These are phyloP conservation scores for Heliamphora pulchella DNA, from an alignment of 179 eudicot species.

Conservation along the genomic window DNA sequence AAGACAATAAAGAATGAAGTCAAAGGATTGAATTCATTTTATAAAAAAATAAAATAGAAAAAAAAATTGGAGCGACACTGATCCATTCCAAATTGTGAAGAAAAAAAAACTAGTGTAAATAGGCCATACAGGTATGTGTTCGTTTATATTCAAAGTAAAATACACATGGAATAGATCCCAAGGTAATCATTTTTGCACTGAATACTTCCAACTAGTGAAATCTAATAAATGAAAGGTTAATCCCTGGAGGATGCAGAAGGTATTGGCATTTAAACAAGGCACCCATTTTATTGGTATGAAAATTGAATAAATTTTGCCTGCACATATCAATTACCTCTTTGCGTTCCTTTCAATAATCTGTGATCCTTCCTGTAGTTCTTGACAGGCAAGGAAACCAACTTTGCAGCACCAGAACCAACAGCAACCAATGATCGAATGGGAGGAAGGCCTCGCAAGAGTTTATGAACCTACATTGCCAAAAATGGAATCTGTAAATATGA, in stretches of 20 bases:
- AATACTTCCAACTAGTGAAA: neutral
- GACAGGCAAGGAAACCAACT: slow-evolving; percentile 81
- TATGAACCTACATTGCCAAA: slow-evolving; percentile 52
- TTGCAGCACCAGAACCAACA: slow-evolving; percentile 90
- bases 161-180: too few species aligned
- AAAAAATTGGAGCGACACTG: too few species aligned
- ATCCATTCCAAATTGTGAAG: neutral
- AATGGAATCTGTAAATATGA: slow-evolving; percentile 9
- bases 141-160: neutral
- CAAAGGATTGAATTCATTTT: neutral
- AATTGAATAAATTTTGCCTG: slow-evolving; percentile 1
- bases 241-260: neutral
- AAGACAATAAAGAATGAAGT: neutral
- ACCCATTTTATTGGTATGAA: neutral
- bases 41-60: too few species aligned
- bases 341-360: slow-evolving; percentile 82
- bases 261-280: slow-evolving; percentile 5
- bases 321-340: slow-evolving; percentile 61
- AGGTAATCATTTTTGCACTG: neutral
- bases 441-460: slow-evolving; percentile 76
- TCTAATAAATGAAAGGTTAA: neutral
- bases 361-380: slow-evolving; percentile 73
- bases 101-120: too few species aligned
- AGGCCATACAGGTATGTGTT: neutral
- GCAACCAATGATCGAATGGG: slow-evolving; percentile 77